Conservation (phyloP, 2,329 filamentous ascomycete genomes). For the Colletotrichum orbiculare region DNA sequence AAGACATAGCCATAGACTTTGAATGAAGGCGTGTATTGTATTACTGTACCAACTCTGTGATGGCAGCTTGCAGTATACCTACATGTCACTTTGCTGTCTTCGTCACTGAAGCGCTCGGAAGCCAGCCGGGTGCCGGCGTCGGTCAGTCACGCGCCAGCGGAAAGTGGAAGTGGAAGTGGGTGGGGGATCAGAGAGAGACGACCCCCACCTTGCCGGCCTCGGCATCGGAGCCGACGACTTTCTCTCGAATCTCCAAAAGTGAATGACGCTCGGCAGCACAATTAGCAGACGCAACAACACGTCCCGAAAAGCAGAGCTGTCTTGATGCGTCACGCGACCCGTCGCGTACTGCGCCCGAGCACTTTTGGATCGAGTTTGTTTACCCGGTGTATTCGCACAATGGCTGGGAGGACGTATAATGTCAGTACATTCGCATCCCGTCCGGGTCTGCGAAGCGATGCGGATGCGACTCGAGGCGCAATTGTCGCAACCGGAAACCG, state of each 20-base stretch:
- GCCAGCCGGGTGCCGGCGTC: too few species aligned
- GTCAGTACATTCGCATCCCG: conserved; percentile 10
- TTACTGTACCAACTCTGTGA: not conserved
- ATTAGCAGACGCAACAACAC: not conserved
- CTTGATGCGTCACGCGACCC: conserved; percentile 38
- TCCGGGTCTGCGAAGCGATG: not conserved
- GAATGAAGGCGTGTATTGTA: conserved; percentile 38
- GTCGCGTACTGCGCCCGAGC: conserved; percentile 26
- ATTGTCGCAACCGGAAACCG: not conserved
- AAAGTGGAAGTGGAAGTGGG: too few species aligned
- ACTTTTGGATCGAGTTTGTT: not conserved
- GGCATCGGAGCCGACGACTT: too few species aligned
- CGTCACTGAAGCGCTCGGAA: not conserved
- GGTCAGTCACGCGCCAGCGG: too few species aligned
- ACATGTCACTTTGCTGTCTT: not conserved
- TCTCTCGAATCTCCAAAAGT: too few species aligned
- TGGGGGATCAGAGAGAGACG: too few species aligned
- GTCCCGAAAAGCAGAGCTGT: not conserved
- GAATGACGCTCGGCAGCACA: too few species aligned
- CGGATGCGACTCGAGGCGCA: not conserved
- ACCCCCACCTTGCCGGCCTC: too few species aligned
- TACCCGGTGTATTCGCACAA: conserved; percentile 13
- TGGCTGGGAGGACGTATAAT: conserved; percentile 34
- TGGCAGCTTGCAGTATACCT: too few species aligned
- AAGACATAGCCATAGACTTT: conserved; percentile 48